Evolutionary conservation across 1,139 yeast species (phyloP), one percentile per base, ranked within the genome.

Genomic region (Hyphopichia fennica): DNA sequence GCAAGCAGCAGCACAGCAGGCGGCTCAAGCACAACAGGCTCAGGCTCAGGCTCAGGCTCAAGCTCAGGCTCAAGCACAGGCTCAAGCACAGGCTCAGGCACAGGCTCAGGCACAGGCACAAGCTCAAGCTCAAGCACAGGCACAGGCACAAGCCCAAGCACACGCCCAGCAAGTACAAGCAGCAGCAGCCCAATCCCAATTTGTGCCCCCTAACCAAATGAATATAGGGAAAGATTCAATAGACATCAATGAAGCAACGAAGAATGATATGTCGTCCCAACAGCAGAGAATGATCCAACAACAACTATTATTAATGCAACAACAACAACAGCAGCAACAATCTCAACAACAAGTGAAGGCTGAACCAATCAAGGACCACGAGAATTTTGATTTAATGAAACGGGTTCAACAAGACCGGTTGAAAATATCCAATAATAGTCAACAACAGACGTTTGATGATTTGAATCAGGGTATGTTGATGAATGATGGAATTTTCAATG

Each of bases 321-420:
- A 33, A 15, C 43, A 49, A 28, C 49, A 50, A 23, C 48, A 46
- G 28, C 51, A 42, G 29, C 40, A 25, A 25, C 29, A 27, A 27
- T 7, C 14, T n/a, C n/a, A n/a, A n/a, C n/a, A n/a, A n/a, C n/a
- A n/a, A n/a, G n/a, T n/a, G n/a, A n/a, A n/a, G n/a, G 29, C 13
- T 27, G 29, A 27, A 9, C 35, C 44, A 32, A 30, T 17, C 18
- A 20, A 29, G 30, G 35, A 40, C 18, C 37, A 34, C 35, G 41
- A 20, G 6, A 22, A 22, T 11, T 40, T 40, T 16, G 38, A 40
- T 9, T 17, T 40, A 7, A 19, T 30, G 35, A 37, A 37, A 22
- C 54, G 51, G 37, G 37, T 51, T 35, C 53, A 50, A 35, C 54
- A 51, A 29, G 47, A 52, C 33, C 40, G 52, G 14, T 13, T 5